These are phyloP conservation scores for Diplodia intermedia DNA, from an alignment of 2,329 filamentous ascomycete species.

Conservation along the genomic window DNA sequence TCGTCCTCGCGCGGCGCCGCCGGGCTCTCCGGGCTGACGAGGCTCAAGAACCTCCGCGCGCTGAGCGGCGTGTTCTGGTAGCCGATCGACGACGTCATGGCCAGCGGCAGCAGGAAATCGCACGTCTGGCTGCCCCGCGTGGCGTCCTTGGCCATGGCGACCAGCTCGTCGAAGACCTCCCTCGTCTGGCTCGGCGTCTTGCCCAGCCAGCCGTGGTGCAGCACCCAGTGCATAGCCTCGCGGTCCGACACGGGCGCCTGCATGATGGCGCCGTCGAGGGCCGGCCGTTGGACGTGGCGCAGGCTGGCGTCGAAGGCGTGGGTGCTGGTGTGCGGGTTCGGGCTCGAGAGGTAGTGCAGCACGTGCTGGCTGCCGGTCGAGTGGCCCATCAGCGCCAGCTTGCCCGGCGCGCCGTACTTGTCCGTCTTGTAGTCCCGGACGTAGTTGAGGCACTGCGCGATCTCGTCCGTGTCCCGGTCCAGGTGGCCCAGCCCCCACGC, in stretches of 20 bases:
- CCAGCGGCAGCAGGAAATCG: slow-evolving; percentile 46
- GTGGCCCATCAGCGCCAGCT: slow-evolving; percentile 38
- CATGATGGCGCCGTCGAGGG: slow-evolving; percentile 39
- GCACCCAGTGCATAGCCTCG: slow-evolving; percentile 36
- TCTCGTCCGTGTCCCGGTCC: slow-evolving; percentile 48
- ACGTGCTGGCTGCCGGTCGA: slow-evolving; percentile 38
- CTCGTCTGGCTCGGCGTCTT: slow-evolving; percentile 35
- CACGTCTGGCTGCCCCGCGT: slow-evolving; percentile 34
- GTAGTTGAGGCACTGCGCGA: slow-evolving; percentile 40
- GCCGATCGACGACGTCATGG: slow-evolving; percentile 41
- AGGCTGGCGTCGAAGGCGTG: slow-evolving; percentile 34
- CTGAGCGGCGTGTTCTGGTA: slow-evolving; percentile 40
- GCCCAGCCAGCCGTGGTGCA: slow-evolving; percentile 35
- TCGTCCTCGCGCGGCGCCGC: slow-evolving; percentile 36
- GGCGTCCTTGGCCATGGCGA: slow-evolving; percentile 39
- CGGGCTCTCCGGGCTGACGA: slow-evolving; percentile 37
- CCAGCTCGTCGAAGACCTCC: slow-evolving; percentile 34
- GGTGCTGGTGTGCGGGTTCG: slow-evolving; percentile 36
- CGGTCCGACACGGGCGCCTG: slow-evolving; percentile 39
- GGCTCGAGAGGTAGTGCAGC: slow-evolving; percentile 37
- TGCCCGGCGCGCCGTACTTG: slow-evolving; percentile 34
- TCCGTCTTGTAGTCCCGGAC: slow-evolving; percentile 44
- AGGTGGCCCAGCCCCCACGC: slow-evolving; percentile 50
- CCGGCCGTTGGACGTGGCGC: slow-evolving; percentile 34
- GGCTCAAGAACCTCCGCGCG: slow-evolving; percentile 37